phyloP scores from a whole-genome alignment of 1,139 yeast species.

The Ogataea hybrid region DNA sequence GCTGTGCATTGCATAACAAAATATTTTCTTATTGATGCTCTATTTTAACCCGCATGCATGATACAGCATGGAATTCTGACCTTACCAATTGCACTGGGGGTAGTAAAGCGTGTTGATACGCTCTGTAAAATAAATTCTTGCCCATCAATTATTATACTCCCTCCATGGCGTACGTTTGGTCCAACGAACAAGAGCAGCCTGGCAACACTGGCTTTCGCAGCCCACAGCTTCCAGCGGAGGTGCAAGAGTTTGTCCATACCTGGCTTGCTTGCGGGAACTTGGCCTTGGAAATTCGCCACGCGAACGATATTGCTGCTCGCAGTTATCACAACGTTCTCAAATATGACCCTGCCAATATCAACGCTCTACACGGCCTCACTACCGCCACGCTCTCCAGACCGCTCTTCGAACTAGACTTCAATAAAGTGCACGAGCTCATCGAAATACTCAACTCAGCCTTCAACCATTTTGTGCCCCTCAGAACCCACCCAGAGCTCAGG shows the following conservation, averaged over 20 bases:
- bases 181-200: not conserved
- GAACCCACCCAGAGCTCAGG: slow-evolving; percentile 39
- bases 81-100: not conserved
- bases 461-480: slow-evolving; percentile 36
- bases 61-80: slow-evolving; percentile 8
- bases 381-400: slow-evolving; percentile 41
- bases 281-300: slow-evolving; percentile 42
- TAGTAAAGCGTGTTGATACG: not conserved
- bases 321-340: slow-evolving; percentile 47
- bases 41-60: slow-evolving; percentile 4
- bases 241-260: slow-evolving; percentile 26
- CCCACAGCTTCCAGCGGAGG: slow-evolving; percentile 35
- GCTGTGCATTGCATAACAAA: slow-evolving; percentile 5
- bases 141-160: not conserved
- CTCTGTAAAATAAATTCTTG: not conserved
- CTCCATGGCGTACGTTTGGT: not conserved
- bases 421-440: slow-evolving; percentile 44
- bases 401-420: slow-evolving; percentile 36
- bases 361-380: slow-evolving; percentile 45
- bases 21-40: slow-evolving; percentile 1
- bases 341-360: slow-evolving; percentile 42
- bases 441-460: slow-evolving; percentile 43
- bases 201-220: slow-evolving; percentile 37
- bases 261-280: slow-evolving; percentile 54
- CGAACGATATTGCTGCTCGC: slow-evolving; percentile 40